Percentiles rank a stretch among this genome's conserved stretches.
Evolutionary conservation across 2,329 filamentous ascomycete species (phyloP).

Genomic region (Pseudopyricularia javanii): DNA sequence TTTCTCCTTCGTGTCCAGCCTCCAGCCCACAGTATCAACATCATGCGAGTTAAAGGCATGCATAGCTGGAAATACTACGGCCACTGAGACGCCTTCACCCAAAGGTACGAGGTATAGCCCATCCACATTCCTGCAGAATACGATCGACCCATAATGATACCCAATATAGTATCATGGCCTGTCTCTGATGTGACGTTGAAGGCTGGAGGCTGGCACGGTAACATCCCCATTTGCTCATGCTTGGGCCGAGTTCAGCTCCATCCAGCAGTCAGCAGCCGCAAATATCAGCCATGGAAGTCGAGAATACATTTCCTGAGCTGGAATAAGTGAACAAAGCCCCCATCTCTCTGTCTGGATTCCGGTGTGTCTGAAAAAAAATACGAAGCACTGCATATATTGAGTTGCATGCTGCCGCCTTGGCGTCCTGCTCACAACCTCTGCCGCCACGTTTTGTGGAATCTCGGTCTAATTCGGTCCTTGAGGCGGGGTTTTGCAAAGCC

Average conservation of each 20-base stretch:
- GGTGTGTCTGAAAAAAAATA: not conserved
- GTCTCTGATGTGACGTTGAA: not conserved
- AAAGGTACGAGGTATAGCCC: not conserved
- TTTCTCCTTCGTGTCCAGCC: not conserved
- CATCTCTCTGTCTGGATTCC: not conserved
- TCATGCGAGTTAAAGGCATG: not conserved
- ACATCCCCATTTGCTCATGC: no score
- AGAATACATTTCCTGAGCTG: no score
- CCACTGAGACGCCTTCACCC: not conserved
- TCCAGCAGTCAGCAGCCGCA: no score
- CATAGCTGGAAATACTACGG: not conserved
- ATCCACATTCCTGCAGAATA: not conserved
- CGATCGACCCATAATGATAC: slow-evolving; percentile 1
- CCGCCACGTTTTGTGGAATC: not conserved
- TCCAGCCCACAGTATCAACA: not conserved
- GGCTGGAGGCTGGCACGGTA: not conserved
- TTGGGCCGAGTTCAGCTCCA: no score
- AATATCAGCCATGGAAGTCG: no score
- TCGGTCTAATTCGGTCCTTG: not conserved
- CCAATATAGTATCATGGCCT: not conserved
- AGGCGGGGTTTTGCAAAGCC: no score
- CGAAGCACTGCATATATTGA: slow-evolving; percentile 1
- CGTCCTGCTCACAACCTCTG: not conserved
- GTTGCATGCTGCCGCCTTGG: not conserved
- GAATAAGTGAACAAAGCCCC: not conserved